A percentile compares a stretch with the other conserved stretches of the same genome.
Evolutionary conservation across 768 basidiomycete species (phyloP).

Genomic region (Porpolomopsis calyptriformis): DNA sequence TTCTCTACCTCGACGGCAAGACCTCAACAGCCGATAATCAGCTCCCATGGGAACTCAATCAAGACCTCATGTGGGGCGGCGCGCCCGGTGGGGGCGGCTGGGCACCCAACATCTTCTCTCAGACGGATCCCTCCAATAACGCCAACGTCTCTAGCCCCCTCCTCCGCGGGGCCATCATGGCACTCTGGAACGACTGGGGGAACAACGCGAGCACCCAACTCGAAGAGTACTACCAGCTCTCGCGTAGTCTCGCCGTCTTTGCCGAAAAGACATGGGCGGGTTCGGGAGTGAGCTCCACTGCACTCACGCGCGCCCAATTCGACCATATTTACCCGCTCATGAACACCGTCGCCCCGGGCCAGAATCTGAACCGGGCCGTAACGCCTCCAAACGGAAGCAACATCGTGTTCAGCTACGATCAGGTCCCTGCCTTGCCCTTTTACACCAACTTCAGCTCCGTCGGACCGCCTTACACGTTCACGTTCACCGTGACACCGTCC

Average conservation of each 20-base stretch:
- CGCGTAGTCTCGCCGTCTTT: slow-evolving; percentile 30
- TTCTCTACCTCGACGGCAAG: slow-evolving; percentile 30
- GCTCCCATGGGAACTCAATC: slow-evolving; percentile 23
- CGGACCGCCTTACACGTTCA: slow-evolving; percentile 34
- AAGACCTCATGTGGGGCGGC: slow-evolving; percentile 22
- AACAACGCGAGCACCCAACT: slow-evolving; percentile 34
- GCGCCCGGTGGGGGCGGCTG: slow-evolving; percentile 22
- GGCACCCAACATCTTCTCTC: slow-evolving; percentile 27
- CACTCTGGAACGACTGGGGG: slow-evolving; percentile 36
- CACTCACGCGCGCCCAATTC: slow-evolving; percentile 27
- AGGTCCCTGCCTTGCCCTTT: slow-evolving; percentile 14
- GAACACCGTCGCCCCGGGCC: slow-evolving; percentile 30
- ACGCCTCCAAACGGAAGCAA: slow-evolving; percentile 17
- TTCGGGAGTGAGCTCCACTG: slow-evolving; percentile 24
- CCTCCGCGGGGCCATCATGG: slow-evolving; percentile 27
- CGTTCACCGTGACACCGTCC: slow-evolving; percentile 27
- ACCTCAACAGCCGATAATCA: slow-evolving; percentile 19
- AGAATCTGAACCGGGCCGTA: slow-evolving; percentile 34
- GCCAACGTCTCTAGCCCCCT: slow-evolving; percentile 17
- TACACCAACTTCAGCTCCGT: slow-evolving; percentile 26
- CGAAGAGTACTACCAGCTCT: slow-evolving; percentile 34
- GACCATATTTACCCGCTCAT: slow-evolving; percentile 24
- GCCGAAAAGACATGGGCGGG: slow-evolving; percentile 36
- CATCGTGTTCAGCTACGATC: slow-evolving; percentile 20
- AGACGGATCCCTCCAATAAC: slow-evolving; percentile 22